These are phyloP conservation scores for Aquilaria agallochum DNA, from an alignment of 441 rosid species.

Conservation along the genomic window DNA sequence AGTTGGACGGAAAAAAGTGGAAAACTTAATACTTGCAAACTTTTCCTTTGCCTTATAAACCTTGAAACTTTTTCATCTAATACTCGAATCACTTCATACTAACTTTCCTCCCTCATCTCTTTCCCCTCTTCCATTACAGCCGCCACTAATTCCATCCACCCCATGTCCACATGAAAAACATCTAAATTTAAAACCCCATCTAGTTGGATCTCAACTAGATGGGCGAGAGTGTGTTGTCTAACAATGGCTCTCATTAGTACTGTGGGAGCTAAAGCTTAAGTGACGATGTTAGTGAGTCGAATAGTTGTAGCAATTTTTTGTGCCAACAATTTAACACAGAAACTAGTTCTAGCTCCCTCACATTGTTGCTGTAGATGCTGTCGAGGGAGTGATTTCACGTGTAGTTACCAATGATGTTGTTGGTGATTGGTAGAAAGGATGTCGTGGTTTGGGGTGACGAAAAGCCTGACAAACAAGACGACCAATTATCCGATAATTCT, in stretches of 20 bases:
- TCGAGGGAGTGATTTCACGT: conserved; percentile 34
- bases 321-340: conserved; percentile 58
- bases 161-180: too few relatives aligned
- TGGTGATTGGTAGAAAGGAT: conserved; percentile 77
- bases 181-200: neutral
- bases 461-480: conserved; percentile 45
- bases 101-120: too few relatives aligned
- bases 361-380: conserved; percentile 49
- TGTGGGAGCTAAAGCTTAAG: conserved; percentile 91
- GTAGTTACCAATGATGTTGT: conserved; percentile 54
- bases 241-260: conserved; percentile 55
- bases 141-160: too few relatives aligned
- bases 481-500: conserved; percentile 53
- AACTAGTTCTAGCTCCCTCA: conserved; percentile 47
- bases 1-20: too few relatives aligned
- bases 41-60: too few relatives aligned
- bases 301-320: conserved; percentile 86
- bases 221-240: conserved; percentile 59
- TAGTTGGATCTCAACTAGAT: conserved; percentile 31
- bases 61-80: too few relatives aligned
- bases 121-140: too few relatives aligned
- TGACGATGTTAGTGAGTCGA: conserved; percentile 94
- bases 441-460: conserved; percentile 61
- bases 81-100: too few relatives aligned
- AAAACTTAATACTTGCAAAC: too few relatives aligned